These are phyloP conservation scores for Scutellaria barbata DNA, from an alignment of 257 asterid species.

Conservation along the genomic window DNA sequence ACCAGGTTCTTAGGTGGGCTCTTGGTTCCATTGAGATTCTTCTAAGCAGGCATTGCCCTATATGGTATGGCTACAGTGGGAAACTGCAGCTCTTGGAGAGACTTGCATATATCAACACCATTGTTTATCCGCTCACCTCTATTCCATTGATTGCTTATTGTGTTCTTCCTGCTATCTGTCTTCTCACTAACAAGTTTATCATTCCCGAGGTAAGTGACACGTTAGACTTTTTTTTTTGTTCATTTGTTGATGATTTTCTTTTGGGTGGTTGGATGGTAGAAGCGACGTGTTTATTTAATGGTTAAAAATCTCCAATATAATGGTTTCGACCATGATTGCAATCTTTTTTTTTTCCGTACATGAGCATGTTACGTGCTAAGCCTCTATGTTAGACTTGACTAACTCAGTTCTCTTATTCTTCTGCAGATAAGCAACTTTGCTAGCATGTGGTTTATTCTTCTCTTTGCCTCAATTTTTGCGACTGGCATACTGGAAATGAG, in stretches of 20 bases:
- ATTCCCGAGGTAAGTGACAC: slow-evolving; percentile 65
- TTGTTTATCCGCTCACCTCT: slow-evolving; percentile 86
- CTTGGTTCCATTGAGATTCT: slow-evolving; percentile 88
- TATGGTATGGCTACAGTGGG: slow-evolving; percentile 89
- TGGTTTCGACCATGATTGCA: no score
- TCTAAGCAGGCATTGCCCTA: slow-evolving; percentile 89
- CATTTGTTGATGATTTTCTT: neutral
- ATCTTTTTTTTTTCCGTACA: neutral
- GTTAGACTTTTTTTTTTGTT: neutral
- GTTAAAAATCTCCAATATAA: no score
- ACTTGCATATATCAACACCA: slow-evolving; percentile 83
- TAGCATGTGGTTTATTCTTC: slow-evolving; percentile 87
- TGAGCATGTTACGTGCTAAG: neutral
- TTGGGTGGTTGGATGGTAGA: no score
- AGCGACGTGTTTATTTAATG: no score
- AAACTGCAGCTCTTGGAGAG: slow-evolving; percentile 71
- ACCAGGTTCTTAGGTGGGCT: slow-evolving; percentile 98
- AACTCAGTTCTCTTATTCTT: slow-evolving; percentile 4
- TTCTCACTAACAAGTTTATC: slow-evolving; percentile 82
- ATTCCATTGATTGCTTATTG: slow-evolving; percentile 84
- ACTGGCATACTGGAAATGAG: slow-evolving; percentile 86
- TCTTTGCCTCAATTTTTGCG: slow-evolving; percentile 74
- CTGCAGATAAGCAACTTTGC: slow-evolving; percentile 89
- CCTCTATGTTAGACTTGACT: neutral
- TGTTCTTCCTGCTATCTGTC: slow-evolving; percentile 88